Conservation (phyloP, 2,329 filamentous ascomycete species). For the Amylocarpus encephaloides region DNA sequence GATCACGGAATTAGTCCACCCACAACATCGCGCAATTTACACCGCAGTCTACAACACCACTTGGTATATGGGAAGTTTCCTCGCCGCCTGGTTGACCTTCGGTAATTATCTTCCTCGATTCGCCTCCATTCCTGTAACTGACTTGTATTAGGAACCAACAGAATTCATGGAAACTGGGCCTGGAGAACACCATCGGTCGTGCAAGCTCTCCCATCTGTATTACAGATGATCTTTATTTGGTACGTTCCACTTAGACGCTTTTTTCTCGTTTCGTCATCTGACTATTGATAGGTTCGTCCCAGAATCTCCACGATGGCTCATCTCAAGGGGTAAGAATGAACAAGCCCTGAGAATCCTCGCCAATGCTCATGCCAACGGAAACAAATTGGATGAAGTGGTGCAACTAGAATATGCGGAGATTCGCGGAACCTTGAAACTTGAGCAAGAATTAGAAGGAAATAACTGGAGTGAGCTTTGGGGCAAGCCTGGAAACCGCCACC, state of each 20-base stretch:
- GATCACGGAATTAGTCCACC: slow-evolving; percentile 40
- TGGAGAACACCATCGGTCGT: slow-evolving; percentile 32
- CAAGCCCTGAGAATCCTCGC: slow-evolving; percentile 43
- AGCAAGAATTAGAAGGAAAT: slow-evolving; percentile 41
- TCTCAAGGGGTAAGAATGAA: slow-evolving; percentile 42
- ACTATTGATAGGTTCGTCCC: slow-evolving; percentile 30
- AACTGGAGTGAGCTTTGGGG: slow-evolving; percentile 42
- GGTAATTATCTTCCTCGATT: slow-evolving; percentile 24
- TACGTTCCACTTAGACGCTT: slow-evolving; percentile 3
- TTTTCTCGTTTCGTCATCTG: slow-evolving; percentile 11
- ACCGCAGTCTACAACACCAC: slow-evolving; percentile 39
- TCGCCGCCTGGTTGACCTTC: slow-evolving; percentile 40
- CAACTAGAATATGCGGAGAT: slow-evolving; percentile 39
- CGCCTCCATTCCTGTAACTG: neutral
- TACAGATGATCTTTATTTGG: slow-evolving; percentile 27
- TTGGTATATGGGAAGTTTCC: slow-evolving; percentile 39
- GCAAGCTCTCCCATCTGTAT: slow-evolving; percentile 27
- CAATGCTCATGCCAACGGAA: slow-evolving; percentile 39
- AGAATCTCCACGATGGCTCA: slow-evolving; percentile 37
- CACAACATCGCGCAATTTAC: slow-evolving; percentile 39
- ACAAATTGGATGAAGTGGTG: slow-evolving; percentile 35
- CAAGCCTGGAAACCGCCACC: slow-evolving; percentile 48
- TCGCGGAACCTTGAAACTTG: slow-evolving; percentile 37
- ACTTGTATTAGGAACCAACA: slow-evolving; percentile 32
- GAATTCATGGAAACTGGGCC: slow-evolving; percentile 29